Base-by-base conservation (phyloP, 176 grass and related monocot species). In the Triticum monococcum region DNA sequence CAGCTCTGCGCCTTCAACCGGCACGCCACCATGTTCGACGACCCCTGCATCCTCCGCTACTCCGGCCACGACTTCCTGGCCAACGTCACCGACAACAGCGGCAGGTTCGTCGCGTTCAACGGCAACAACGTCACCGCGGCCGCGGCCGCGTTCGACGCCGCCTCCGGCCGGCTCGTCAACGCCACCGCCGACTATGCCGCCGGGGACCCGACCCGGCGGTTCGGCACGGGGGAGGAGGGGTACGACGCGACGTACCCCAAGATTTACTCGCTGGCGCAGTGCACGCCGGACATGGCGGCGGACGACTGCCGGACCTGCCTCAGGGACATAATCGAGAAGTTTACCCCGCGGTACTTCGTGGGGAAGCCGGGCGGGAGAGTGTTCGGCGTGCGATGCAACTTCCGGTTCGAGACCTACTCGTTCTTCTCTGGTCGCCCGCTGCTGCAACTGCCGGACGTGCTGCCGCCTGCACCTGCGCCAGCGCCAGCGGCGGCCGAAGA, bases 11-110 rank as follows among this genome's bases (percentile, higher is more conserved):
- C 88, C 0, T 25, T 64, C 56, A 24, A 40, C 41, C 85, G 5
- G 41, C 35, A 3, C 0, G 85, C 87, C 11, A 85, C 69, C 72
- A 13, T 92, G 30, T 96, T 9, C 84, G 68, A 91, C 41, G 84
- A 97, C 64, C 54, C 43, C 30, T 97, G 95, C 92, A 71, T 86
- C 57, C 66, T 94, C 57, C 83, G 80, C 35, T 97, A 74, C 90
- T 80, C 92, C 77, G 52, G 78, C 81, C 25, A 61, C 32, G 17
- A 77, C 68, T 92, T 94, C 87, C 80, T 78, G 2, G 9, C 26
- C 86, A 61, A 48, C 73, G 9, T 30, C 50, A 46, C 72, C 63
- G 63, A 83, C 37, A 77, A 78, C 64, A 2, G 64, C 2, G 73
- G 72, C 8, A 3, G 0, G 13, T 0, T 20, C 13, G 3, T 73